These are phyloP conservation scores for Fraxinus angustifolia DNA, from an alignment of 305 asterid genomes.

Conservation along the genomic window DNA sequence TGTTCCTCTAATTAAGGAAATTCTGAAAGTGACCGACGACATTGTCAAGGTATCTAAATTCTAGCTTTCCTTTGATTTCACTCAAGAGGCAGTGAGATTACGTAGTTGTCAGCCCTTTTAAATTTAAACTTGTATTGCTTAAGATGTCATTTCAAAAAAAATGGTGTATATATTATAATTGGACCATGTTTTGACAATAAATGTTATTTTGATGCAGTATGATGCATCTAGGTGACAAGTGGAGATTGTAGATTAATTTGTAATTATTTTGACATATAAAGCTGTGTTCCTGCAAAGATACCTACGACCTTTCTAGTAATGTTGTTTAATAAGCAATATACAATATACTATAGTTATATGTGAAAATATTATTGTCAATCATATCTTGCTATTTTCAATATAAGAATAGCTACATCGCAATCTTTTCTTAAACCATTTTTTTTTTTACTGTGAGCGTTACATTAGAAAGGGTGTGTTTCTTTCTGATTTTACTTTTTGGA, in stretches of 20 bases:
- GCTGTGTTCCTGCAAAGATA: background rate
- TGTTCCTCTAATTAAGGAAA: conserved; percentile 76
- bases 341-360: background rate
- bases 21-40: conserved; percentile 85
- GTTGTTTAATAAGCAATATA: background rate
- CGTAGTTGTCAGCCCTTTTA: background rate
- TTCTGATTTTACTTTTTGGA: background rate
- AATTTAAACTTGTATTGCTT: background rate
- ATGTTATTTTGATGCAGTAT: background rate
- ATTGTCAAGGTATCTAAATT: conserved; percentile 46
- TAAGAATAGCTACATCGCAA: background rate
- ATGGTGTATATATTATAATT: background rate
- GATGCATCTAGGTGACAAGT: background rate
- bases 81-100: background rate
- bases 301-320: background rate
- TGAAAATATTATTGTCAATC: background rate
- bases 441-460: background rate
- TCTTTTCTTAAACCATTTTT: background rate
- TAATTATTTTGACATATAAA: background rate
- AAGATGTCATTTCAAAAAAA: background rate
- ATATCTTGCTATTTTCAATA: background rate
- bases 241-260: background rate
- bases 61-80: conserved; percentile 10
- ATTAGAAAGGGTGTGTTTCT: background rate
- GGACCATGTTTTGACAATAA: conserved; percentile 6